Percentiles rank a stretch among this genome's conserved stretches.
These are phyloP conservation scores for Hypoxylon trugodes DNA, from an alignment of 495 filamentous ascomycete species.

Conservation along the genomic window DNA sequence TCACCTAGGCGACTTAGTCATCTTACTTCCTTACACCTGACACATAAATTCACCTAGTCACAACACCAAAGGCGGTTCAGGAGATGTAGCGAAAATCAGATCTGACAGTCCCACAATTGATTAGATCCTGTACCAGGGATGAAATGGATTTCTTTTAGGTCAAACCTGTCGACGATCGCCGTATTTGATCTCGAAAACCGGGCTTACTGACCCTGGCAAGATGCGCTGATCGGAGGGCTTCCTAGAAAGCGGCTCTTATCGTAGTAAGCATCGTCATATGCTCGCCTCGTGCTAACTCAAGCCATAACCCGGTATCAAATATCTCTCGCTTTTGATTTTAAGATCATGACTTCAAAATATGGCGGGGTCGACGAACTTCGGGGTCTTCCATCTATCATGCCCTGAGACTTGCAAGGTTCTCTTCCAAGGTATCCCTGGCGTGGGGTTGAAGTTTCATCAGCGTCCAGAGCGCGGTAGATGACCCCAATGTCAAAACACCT, in stretches of 20 bases:
- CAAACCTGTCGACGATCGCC: neutral
- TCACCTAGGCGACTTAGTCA: too few species aligned
- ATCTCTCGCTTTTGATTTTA: neutral
- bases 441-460: slow-evolving; percentile 34
- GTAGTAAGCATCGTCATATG: slow-evolving; percentile 25
- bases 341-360: neutral
- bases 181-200: slow-evolving; percentile 8
- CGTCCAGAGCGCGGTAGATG: slow-evolving; percentile 18
- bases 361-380: neutral
- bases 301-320: neutral
- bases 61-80: neutral
- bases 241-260: neutral
- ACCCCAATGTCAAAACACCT: slow-evolving; percentile 7
- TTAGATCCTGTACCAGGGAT: slow-evolving; percentile 11
- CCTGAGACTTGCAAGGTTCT: neutral
- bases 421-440: neutral
- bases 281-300: neutral
- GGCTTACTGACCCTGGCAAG: neutral
- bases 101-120: slow-evolving; percentile 5
- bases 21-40: too few species aligned
- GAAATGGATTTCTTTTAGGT: slow-evolving; percentile 2
- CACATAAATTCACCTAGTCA: too few species aligned
- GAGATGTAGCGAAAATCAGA: neutral
- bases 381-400: neutral
- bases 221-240: neutral